Conservation (phyloP, 192 early-diverging fungal genomes). For the Backusella macrospora region DNA sequence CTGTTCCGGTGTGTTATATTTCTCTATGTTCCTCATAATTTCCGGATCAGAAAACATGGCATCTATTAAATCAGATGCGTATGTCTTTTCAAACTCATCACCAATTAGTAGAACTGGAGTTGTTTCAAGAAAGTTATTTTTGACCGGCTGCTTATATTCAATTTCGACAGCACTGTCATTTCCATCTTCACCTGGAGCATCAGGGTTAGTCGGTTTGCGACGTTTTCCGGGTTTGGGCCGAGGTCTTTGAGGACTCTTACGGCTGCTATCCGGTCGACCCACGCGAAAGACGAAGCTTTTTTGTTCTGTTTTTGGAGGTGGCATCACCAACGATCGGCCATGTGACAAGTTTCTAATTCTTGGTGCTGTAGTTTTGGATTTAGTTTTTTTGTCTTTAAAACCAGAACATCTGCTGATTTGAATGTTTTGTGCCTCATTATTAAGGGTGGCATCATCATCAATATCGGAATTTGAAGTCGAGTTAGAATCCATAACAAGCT, state of each 20-base stretch:
- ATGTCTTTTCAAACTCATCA: background rate
- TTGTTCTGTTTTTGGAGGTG: background rate
- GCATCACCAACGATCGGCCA: background rate
- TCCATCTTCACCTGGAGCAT: background rate
- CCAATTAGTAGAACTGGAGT: background rate
- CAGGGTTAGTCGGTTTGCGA: background rate
- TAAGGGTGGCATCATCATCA: background rate
- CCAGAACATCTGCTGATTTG: background rate
- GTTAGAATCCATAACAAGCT: background rate
- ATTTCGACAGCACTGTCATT: background rate
- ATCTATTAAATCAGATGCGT: background rate
- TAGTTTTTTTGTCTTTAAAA: background rate
- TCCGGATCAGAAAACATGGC: background rate
- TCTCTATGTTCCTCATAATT: too few species aligned
- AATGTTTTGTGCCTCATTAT: background rate
- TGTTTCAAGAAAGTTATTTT: background rate
- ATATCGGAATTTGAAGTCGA: constrained; percentile 8
- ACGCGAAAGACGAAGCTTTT: background rate
- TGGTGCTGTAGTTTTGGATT: background rate
- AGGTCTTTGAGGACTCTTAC: background rate
- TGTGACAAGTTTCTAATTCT: background rate
- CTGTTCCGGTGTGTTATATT: background rate
- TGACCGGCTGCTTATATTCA: background rate
- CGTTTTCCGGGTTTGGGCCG: background rate
- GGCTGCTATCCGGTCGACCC: background rate